A percentile compares a stretch with the other conserved stretches of the same genome.
Conservation (phyloP, 73 alveolate species). For the Urostyla sp. region DNA sequence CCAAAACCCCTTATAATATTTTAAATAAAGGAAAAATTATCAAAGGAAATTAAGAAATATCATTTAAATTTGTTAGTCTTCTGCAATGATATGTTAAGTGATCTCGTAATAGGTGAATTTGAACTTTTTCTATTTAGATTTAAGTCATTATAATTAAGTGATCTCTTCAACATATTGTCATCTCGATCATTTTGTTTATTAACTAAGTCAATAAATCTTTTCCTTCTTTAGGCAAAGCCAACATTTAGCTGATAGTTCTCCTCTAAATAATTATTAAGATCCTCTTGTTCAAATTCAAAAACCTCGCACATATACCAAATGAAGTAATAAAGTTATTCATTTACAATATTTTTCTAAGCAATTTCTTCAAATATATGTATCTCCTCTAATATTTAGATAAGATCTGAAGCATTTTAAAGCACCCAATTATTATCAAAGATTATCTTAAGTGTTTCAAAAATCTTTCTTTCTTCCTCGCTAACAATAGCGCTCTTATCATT, state of each 20-base stretch:
- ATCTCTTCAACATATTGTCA: too few species aligned
- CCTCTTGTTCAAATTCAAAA: neutral
- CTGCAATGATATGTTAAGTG: too few species aligned
- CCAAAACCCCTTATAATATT: too few species aligned
- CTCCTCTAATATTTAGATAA: slow-evolving; percentile 5
- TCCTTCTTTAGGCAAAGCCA: slow-evolving; percentile 15
- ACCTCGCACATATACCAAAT: slow-evolving; percentile 18
- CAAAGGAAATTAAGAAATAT: too few species aligned
- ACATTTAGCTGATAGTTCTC: neutral
- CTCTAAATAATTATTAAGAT: neutral
- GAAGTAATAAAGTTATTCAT: slow-evolving; percentile 35
- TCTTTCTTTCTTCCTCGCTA: slow-evolving; percentile 34
- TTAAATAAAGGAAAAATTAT: too few species aligned
- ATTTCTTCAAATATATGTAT: neutral
- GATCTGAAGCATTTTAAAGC: neutral
- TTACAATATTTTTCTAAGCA: neutral
- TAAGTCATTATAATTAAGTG: too few species aligned
- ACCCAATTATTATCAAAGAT: slow-evolving; percentile 26
- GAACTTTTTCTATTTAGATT: too few species aligned
- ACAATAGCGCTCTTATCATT: slow-evolving; percentile 9
- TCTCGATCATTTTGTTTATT: too few species aligned
- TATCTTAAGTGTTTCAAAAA: slow-evolving; percentile 32
- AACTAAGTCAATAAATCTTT: too few species aligned
- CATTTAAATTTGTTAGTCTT: too few species aligned
- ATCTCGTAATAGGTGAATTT: too few species aligned